Conservation (phyloP, 1,139 yeast genomes). For the Candida freyschussii region DNA sequence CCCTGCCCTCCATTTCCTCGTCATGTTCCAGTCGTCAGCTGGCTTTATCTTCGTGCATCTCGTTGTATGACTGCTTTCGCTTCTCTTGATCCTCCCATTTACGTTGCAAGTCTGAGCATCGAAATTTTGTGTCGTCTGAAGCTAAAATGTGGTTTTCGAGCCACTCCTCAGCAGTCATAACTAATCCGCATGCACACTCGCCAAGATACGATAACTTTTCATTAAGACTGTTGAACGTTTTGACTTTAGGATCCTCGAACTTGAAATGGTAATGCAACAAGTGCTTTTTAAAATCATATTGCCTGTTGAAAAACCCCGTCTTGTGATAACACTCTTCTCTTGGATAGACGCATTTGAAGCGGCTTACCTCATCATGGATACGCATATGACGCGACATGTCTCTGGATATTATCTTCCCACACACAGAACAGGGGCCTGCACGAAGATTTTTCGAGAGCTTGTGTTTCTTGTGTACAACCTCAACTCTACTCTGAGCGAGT, state of each 20-base stretch:
- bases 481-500: no score
- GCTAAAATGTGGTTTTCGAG: slow-evolving; percentile 49
- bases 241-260: slow-evolving; percentile 47
- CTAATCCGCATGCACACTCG: slow-evolving; percentile 52
- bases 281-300: slow-evolving; percentile 67
- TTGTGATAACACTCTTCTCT: slow-evolving; percentile 52
- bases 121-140: not conserved
- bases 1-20: no score
- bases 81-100: slow-evolving; percentile 10
- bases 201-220: slow-evolving; percentile 53
- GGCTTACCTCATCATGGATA: slow-evolving; percentile 53
- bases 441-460: no score
- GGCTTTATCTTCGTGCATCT: no score
- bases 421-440: slow-evolving; percentile 43
- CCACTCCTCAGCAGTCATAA: slow-evolving; percentile 52
- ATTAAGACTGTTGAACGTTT: slow-evolving; percentile 45
- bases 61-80: no score
- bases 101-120: slow-evolving; percentile 9
- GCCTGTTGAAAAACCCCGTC: slow-evolving; percentile 61
- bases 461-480: no score
- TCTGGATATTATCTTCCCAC: slow-evolving; percentile 53
- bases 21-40: no score
- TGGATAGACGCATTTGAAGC: slow-evolving; percentile 60
- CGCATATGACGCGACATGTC: slow-evolving; percentile 64
- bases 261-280: slow-evolving; percentile 56